Base-by-base conservation (phyloP, 2,329 filamentous ascomycete species). In the Sporothrix inflata region DNA sequence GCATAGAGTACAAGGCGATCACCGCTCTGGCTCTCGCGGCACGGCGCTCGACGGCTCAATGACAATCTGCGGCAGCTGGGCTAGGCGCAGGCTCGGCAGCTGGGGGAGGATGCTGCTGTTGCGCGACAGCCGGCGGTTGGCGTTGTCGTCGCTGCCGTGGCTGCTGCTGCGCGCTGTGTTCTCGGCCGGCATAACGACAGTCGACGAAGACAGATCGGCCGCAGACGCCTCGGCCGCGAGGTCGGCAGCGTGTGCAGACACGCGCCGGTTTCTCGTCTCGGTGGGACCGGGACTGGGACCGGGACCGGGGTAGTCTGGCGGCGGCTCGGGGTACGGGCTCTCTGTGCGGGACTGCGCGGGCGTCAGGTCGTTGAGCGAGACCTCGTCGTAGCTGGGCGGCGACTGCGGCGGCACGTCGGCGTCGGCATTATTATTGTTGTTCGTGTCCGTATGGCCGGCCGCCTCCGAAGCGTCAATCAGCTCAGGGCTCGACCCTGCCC, bases 1-100 rank as follows among this genome's bases (percentile, higher is more conserved):
- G 57, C 12, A 49, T n/a, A n/a, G n/a, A n/a, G n/a, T n/a, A n/a
- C n/a, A n/a, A n/a, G n/a, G n/a, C n/a, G n/a, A n/a, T 49, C n/a
- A 49, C 3, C 16, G 8, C 38, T 42, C 24, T 16, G 19, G 61
- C 9, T 78, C 76, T 21, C 75, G 61, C 19, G 82, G 80, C 67
- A 77, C 77, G 5, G 81, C 81, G 53, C 81, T 84, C 30, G 83
- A 85, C n/a, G 86, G 85, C 76, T 90, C 85, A 65, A 89, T 85
- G 34, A 89, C 84, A 76, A 90, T 90, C 75, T 85, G 84, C 3
- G 88, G 88, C 34, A 90, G 78, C 38, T 78, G 78, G 21, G 79
- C 76, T 42, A 89, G 80, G 65, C 83, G 82, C 75, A 90, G 76
- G 75, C 85, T 88, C 1, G 88, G 87, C 65, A 89, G 79, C 74